Evolutionary conservation across 2,329 filamentous ascomycete species (phyloP), one percentile per base, ranked within the genome.

Genomic region (Colletotrichum ledebouriae): DNA sequence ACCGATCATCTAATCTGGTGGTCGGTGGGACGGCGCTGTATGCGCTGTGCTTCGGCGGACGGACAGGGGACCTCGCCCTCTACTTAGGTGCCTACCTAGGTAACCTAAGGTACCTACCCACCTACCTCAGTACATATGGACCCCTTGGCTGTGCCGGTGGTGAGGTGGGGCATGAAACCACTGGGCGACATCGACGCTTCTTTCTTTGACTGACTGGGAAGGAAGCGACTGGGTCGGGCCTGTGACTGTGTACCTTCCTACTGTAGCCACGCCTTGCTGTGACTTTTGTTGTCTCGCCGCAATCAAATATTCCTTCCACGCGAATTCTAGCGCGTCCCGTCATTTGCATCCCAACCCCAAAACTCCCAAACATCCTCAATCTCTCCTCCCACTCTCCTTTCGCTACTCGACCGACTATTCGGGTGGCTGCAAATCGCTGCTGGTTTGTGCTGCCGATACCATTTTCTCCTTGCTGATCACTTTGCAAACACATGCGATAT

Each of bases 271-370:
- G 37, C 37, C 37, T 13, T 2, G 37, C 37, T 29, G 55, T 57
- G 39, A 63, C 65, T 67, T 53, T 37, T 58, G 34, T 20, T 41
- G 50, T 59, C 53, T 58, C 33, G 41, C 37, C 50, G 42, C 61
- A 59, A 69, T 59, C 61, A 69, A 60, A 52, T 52, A 68, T 68
- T 69, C 63, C 52, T 68, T 69, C 63, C 52, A 69, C 67, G 67
- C 67, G 67, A 69, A 57, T 69, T 61, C 67, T 69, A 68, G 67
- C 67, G 67, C 67, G 63, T 60, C 66, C 66, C 56, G 62, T 58
- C 67, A 69, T 62, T 67, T 68, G 44, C 63, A 63, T 67, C 63
- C 58, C 47, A 55, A 64, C 53, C 65, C 64, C 49, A 58, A 53
- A 44, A 44, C 55, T 37, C 42, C 53, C 58, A 62, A 55, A 68